These are phyloP conservation scores for Oryza officinalis DNA, from an alignment of 176 grass and related monocot genomes.

Conservation along the genomic window DNA sequence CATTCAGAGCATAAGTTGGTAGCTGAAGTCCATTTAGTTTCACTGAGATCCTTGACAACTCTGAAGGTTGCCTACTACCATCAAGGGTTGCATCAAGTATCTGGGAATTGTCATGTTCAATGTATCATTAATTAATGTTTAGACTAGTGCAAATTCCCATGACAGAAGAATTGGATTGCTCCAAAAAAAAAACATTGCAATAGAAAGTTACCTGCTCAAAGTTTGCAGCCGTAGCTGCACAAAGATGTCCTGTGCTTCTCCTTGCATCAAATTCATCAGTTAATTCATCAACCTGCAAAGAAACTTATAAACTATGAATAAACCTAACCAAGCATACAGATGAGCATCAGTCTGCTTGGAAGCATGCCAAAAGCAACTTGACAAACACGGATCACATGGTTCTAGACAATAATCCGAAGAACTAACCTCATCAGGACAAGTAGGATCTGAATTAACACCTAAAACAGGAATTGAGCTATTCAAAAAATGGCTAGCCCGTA, in stretches of 20 bases:
- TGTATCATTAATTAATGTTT: neutral
- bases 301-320: conserved; percentile 17
- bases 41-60: conserved; percentile 74
- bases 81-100: conserved; percentile 74
- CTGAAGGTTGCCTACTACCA: conserved; percentile 56
- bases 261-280: conserved; percentile 85
- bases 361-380: neutral
- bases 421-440: conserved; percentile 66
- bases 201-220: conserved; percentile 71
- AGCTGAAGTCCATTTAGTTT: conserved; percentile 63
- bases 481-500: conserved; percentile 81
- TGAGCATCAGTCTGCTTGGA: conserved; percentile 3
- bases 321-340: conserved; percentile 10
- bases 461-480: conserved; percentile 71
- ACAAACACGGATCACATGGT: neutral
- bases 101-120: conserved; percentile 34
- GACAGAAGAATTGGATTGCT: neutral
- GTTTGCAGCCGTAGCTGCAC: conserved; percentile 69
- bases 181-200: conserved; percentile 4
- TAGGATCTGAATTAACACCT: conserved; percentile 96
- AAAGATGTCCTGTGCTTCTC: conserved; percentile 94
- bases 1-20: conserved; percentile 81
- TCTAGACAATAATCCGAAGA: neutral
- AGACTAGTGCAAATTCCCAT: neutral
- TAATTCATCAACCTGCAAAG: conserved; percentile 74